These are phyloP conservation scores for Tylopilus sp. DNA, from an alignment of 768 basidiomycete genomes.

Conservation along the genomic window DNA sequence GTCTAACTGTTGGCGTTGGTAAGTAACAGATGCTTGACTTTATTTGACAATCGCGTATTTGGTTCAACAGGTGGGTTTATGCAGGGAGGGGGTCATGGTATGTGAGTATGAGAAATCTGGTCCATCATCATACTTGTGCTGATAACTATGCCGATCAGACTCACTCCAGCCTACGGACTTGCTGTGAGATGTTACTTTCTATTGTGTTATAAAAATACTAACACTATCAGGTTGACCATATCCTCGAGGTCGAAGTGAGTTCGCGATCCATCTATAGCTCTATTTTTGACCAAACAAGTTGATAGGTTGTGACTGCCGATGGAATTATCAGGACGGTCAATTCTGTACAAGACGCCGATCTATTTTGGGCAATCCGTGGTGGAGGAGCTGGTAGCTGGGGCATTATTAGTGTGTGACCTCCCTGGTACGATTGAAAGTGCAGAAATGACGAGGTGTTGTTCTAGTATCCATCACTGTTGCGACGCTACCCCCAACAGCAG, in stretches of 20 bases:
- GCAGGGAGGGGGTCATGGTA: conserved; percentile 45
- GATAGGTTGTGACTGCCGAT: conserved; percentile 38
- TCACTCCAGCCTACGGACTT: conserved; percentile 19
- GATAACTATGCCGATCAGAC: background rate
- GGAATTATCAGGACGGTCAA: conserved; percentile 41
- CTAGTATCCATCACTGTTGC: conserved; percentile 18
- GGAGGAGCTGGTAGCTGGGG: conserved; percentile 51
- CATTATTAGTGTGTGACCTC: conserved; percentile 32
- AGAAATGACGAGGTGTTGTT: background rate
- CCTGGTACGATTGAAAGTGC: background rate
- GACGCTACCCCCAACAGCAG: conserved; percentile 2
- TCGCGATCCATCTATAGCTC: background rate
- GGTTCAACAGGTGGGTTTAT: conserved; percentile 40
- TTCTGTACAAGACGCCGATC: conserved; percentile 37
- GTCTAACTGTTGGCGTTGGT: conserved; percentile 20
- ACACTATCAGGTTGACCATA: conserved; percentile 39
- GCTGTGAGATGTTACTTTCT: background rate
- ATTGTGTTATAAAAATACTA: background rate
- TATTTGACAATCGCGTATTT: background rate
- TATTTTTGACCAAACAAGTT: background rate
- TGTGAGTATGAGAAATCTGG: conserved; percentile 1
- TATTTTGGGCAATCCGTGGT: conserved; percentile 55
- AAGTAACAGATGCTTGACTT: background rate
- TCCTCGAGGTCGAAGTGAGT: conserved; percentile 38
- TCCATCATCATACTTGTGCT: background rate